Conservation (phyloP, 805 yeast species). For the Torulaspora maleeae region DNA sequence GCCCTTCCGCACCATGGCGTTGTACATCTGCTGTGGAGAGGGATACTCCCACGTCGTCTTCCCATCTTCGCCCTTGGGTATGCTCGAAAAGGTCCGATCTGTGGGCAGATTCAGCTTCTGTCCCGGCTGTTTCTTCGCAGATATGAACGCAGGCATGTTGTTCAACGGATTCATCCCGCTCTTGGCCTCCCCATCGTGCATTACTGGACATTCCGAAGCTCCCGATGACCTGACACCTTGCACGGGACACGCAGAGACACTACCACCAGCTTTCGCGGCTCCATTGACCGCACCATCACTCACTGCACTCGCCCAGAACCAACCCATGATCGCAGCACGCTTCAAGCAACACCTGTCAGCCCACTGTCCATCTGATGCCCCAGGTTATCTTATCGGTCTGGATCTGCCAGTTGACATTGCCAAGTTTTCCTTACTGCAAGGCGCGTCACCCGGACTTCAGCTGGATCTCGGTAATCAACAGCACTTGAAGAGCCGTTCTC, state of each 20-base stretch:
- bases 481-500: not conserved
- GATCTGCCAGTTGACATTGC: too few relatives aligned
- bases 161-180: slow-evolving; percentile 67
- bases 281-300: not conserved
- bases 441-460: too few relatives aligned
- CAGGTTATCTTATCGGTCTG: too few relatives aligned
- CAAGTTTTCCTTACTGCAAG: too few relatives aligned
- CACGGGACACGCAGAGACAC: slow-evolving; percentile 36
- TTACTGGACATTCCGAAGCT: slow-evolving; percentile 31
- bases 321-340: slow-evolving; percentile 54
- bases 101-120: slow-evolving; percentile 77
- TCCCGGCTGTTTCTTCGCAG: slow-evolving; percentile 63
- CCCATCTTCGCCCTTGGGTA: slow-evolving; percentile 70
- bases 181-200: slow-evolving; percentile 21
- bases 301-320: slow-evolving; percentile 53
- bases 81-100: slow-evolving; percentile 74
- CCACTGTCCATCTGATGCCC: too few relatives aligned
- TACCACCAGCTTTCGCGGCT: not conserved
- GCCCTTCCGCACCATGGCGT: slow-evolving; percentile 94
- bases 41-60: slow-evolving; percentile 97
- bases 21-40: slow-evolving; percentile 97
- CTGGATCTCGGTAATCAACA: not conserved
- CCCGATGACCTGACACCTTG: slow-evolving; percentile 11
- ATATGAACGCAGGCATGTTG: slow-evolving; percentile 75
- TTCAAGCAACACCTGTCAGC: too few relatives aligned